These are phyloP conservation scores for Magnolia kwangsiensis DNA, from an alignment of 164 flowering plant species.

Conservation along the genomic window DNA sequence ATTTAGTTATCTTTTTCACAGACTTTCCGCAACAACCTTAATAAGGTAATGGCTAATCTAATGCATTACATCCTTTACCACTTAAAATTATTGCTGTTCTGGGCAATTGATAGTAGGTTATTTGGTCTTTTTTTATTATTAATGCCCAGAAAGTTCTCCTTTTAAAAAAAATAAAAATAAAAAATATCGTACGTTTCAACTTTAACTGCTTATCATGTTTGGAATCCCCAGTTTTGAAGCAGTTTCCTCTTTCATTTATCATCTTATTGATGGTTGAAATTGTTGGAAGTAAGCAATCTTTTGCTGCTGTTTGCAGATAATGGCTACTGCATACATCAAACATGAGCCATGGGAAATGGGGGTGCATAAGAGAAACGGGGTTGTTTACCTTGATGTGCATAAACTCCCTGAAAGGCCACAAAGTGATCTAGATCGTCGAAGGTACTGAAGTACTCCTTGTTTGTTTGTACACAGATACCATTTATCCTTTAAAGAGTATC, in stretches of 20 bases:
- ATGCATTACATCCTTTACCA: neutral
- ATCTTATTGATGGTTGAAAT: neutral
- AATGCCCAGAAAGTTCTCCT: neutral
- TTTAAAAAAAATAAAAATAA: too few relatives aligned
- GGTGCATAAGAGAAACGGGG: slow-evolving; percentile 95
- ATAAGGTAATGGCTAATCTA: slow-evolving; percentile 57
- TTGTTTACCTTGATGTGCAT: slow-evolving; percentile 97
- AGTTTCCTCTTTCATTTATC: neutral
- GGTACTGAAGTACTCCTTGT: slow-evolving; percentile 37
- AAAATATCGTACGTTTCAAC: too few relatives aligned
- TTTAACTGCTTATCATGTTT: neutral
- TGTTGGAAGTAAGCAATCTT: neutral
- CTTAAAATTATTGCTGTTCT: neutral
- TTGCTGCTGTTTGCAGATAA: slow-evolving; percentile 46
- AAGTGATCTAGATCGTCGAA: slow-evolving; percentile 75
- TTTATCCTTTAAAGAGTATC: too few relatives aligned
- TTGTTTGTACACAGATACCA: neutral
- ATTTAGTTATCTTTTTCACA: slow-evolving; percentile 25
- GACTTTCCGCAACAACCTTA: slow-evolving; percentile 96
- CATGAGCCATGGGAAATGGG: slow-evolving; percentile 99
- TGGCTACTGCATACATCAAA: slow-evolving; percentile 83
- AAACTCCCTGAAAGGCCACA: slow-evolving; percentile 88
- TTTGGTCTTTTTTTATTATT: neutral
- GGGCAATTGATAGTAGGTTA: neutral
- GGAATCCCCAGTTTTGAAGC: neutral